A percentile compares a stretch with the other conserved stretches of the same genome.
These are phyloP conservation scores for Carpinus viminea DNA, from an alignment of 306 rosid species.

Conservation along the genomic window DNA sequence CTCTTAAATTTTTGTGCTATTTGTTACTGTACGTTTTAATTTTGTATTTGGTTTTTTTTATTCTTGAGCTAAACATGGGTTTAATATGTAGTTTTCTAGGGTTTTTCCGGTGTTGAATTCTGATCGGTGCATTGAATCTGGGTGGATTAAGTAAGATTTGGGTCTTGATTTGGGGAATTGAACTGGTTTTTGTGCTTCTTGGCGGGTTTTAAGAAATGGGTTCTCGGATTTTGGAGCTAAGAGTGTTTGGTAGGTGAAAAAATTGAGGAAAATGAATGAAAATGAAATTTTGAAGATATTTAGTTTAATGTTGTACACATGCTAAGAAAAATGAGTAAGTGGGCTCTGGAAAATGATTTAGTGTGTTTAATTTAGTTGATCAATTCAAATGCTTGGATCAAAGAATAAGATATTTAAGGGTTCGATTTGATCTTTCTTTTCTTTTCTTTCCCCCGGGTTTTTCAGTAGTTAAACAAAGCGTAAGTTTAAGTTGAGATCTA, in stretches of 20 bases:
- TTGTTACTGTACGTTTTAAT: constrained; percentile 17
- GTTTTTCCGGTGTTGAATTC: constrained; percentile 17
- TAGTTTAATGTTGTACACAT: constrained; percentile 15
- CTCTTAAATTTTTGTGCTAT: constrained; percentile 3
- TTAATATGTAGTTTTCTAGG: constrained; percentile 5
- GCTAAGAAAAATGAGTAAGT: constrained; percentile 18
- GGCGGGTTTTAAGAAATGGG: constrained; percentile 28
- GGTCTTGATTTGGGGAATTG: constrained; percentile 36
- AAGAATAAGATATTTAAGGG: constrained; percentile 16
- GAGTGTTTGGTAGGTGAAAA: constrained; percentile 27
- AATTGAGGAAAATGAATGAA: constrained; percentile 17
- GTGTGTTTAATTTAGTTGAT: constrained; percentile 6
- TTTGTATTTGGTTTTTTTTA: background rate
- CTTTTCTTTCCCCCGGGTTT: background rate
- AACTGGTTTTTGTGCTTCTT: constrained; percentile 25
- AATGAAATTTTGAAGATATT: background rate
- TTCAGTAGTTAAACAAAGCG: constrained; percentile 13
- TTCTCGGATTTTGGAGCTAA: constrained; percentile 21
- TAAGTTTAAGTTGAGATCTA: constrained; percentile 27
- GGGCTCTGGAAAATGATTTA: constrained; percentile 14
- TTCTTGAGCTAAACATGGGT: constrained; percentile 22
- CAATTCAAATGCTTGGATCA: constrained; percentile 5
- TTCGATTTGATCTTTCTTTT: background rate
- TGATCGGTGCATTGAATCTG: constrained; percentile 27
- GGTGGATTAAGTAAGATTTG: constrained; percentile 24